phyloP scores from a whole-genome alignment of 2,329 filamentous ascomycete genomes.

The Phialemoniopsis sp. region DNA sequence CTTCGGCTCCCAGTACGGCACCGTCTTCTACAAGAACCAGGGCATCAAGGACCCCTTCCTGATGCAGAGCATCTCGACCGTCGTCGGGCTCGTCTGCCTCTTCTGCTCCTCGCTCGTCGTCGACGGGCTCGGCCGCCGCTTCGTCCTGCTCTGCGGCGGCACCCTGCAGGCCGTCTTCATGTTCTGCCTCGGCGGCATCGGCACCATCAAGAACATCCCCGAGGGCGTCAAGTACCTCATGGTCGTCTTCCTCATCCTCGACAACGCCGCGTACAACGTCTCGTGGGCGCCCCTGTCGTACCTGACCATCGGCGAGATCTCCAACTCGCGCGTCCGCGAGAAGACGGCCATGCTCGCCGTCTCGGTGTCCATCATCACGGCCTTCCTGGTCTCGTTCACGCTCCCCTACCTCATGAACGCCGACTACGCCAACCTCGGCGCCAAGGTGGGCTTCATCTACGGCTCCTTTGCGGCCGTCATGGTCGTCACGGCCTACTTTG shows the following conservation, averaged over 20 bases:
- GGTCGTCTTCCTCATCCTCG: conserved; percentile 15
- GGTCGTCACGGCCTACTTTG: conserved; percentile 34
- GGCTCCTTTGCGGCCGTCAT: conserved; percentile 29
- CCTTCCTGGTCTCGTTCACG: conserved; percentile 26
- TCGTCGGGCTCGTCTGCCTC: conserved; percentile 2
- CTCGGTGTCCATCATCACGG: conserved; percentile 15
- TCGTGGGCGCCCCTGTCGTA: conserved; percentile 21
- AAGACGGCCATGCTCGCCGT: conserved; percentile 6
- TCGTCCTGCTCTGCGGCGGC: conserved; percentile 4
- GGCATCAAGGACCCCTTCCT: conserved; percentile 18
- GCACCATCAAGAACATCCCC: conserved; percentile 4
- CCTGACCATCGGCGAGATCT: conserved; percentile 3
- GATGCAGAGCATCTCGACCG: conserved; percentile 13
- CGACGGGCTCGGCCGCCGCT: conserved; percentile 8
- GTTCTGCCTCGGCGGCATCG: conserved; percentile 7
- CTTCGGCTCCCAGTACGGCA: conserved; percentile 19
- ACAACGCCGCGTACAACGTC: conserved; percentile 16
- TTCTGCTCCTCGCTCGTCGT: conserved; percentile 14
- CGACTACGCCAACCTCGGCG: conserved; percentile 25
- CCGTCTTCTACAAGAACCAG: conserved; percentile 21
- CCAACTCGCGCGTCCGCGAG: conserved; percentile 2
- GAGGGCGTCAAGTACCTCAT: too few relatives aligned
- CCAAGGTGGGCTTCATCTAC: conserved; percentile 34
- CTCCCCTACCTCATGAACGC: conserved; percentile 29
- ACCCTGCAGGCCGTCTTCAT: conserved; percentile 3